Percentiles rank a stretch among this genome's conserved stretches.
phyloP scores from a whole-genome alignment of 371 early-diverging fungal species.

The Blyttiomyces sp. region DNA sequence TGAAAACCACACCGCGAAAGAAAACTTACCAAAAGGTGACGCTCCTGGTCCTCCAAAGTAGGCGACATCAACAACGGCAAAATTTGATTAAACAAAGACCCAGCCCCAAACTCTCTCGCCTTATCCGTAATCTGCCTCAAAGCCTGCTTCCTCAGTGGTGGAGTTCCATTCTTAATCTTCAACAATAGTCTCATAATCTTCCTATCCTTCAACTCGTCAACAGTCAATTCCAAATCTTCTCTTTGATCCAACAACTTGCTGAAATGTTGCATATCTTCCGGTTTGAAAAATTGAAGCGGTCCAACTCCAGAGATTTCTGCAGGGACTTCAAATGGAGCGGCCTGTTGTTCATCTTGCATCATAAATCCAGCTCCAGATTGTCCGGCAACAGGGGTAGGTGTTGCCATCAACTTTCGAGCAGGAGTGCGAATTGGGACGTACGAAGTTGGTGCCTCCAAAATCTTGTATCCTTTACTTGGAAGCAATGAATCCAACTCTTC shows the following conservation, averaged over 20 bases:
- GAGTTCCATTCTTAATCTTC: conserved; percentile 97
- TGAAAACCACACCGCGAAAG: neutral
- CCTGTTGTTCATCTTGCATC: conserved; percentile 67
- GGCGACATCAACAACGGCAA: conserved; percentile 95
- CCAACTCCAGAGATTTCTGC: conserved; percentile 89
- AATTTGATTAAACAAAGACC: conserved; percentile 93
- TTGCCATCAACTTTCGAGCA: conserved; percentile 89
- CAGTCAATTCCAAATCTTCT: conserved; percentile 77
- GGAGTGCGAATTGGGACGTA: conserved; percentile 95
- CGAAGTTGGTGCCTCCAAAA: conserved; percentile 83
- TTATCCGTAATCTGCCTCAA: conserved; percentile 93
- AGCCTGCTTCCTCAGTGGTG: conserved; percentile 89
- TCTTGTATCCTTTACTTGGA: conserved; percentile 86
- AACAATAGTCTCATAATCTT: conserved; percentile 93
- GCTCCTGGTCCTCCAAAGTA: conserved; percentile 94
- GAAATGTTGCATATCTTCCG: conserved; percentile 96
- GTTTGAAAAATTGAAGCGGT: conserved; percentile 89
- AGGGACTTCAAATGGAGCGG: conserved; percentile 65
- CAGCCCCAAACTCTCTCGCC: conserved; percentile 94
- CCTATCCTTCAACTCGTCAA: conserved; percentile 90
- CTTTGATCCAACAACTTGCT: conserved; percentile 82
- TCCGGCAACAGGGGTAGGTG: conserved; percentile 84
- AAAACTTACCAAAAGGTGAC: conserved; percentile 74
- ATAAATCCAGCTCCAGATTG: conserved; percentile 67
- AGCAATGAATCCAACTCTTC: conserved; percentile 93